Percentiles rank a stretch among this genome's conserved stretches.
Conservation (phyloP, 441 rosid species). For the Pelargonium myrrhifolium region DNA sequence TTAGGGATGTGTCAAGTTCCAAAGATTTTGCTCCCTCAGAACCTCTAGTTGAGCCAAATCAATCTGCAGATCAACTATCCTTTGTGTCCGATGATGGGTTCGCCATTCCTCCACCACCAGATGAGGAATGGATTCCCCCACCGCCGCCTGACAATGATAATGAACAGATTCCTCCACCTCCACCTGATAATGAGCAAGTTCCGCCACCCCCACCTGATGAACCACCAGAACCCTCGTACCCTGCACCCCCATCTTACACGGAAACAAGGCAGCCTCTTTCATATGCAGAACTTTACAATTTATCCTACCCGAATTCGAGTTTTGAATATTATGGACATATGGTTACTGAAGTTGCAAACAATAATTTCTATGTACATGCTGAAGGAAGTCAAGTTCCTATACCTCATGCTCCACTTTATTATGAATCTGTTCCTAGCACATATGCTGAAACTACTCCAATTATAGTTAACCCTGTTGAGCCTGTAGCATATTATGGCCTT, state of each 20-base stretch:
- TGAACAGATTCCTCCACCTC: slow-evolving; percentile 74
- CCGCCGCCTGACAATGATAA: slow-evolving; percentile 49
- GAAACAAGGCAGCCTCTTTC: slow-evolving; percentile 45
- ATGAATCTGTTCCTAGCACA: slow-evolving; percentile 45
- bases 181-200: slow-evolving; percentile 50
- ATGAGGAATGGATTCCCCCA: slow-evolving; percentile 91
- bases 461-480: slow-evolving; percentile 36
- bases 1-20: slow-evolving; percentile 23
- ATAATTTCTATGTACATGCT: slow-evolving; percentile 52
- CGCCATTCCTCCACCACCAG: slow-evolving; percentile 54
- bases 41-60: slow-evolving; percentile 28
- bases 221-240: slow-evolving; percentile 46
- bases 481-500: slow-evolving; percentile 48
- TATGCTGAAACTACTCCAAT: slow-evolving; percentile 44
- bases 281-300: slow-evolving; percentile 47
- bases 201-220: slow-evolving; percentile 63
- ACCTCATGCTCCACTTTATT: slow-evolving; percentile 51
- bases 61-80: slow-evolving; percentile 25
- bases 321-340: slow-evolving; percentile 50
- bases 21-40: slow-evolving; percentile 24
- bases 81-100: slow-evolving; percentile 25
- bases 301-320: slow-evolving; percentile 45
- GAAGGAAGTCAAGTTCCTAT: slow-evolving; percentile 57
- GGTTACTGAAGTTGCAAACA: slow-evolving; percentile 28
- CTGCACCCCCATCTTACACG: slow-evolving; percentile 33